Base-by-base conservation (phyloP, 1,284 basidiomycete genomes). In the Ganoderma lingzhi region DNA sequence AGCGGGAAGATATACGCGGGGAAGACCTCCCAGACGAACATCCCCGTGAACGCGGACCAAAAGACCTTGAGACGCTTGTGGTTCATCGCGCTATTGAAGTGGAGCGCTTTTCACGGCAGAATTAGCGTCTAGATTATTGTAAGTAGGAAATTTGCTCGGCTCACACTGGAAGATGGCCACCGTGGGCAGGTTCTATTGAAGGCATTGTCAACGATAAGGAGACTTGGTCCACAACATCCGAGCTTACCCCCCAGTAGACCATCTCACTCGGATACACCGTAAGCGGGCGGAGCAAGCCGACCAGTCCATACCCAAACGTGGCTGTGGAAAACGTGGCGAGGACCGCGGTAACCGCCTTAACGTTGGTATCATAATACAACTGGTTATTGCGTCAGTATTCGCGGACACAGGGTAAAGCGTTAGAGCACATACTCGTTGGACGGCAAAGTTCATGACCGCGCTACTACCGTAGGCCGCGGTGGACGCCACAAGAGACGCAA, bases 221-320 rank as follows among this genome's bases (percentile, higher is more conserved):
- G 48, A 15, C 37, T 67, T 37, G 48, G 39, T 68, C 10, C 19
- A 75, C 30, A 0, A 71, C 68, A 12, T 66, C 48, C 45, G 9
- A 67, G 80, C 85, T 71, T 73, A 87, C 86, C 63, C 65, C 76
- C 82, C 90, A 91, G 79, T 91, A 92, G 39, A 93, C 88, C 88
- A 90, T 90, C 77, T 89, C 87, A n/a, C 88, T 87, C 0, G 91
- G 90, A 76, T 89, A 89, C 19, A 92, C 90, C 0, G 88, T 87
- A 58, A 91, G 82, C 14, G 87, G 87, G 3, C 87, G 84, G 9
- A 89, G 77, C 6, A 89, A 74, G 3, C 88, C 88, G 37, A 89
- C 85, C 2, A 92, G 79, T 9, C 89, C 89, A 73, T 70, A 87
- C 80, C 90, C 90, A 74, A 91, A 90, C 71, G 87, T 86, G 1